Evolutionary conservation across 306 rosid genomes (phyloP).

Genomic region (Glycine tomentella): DNA sequence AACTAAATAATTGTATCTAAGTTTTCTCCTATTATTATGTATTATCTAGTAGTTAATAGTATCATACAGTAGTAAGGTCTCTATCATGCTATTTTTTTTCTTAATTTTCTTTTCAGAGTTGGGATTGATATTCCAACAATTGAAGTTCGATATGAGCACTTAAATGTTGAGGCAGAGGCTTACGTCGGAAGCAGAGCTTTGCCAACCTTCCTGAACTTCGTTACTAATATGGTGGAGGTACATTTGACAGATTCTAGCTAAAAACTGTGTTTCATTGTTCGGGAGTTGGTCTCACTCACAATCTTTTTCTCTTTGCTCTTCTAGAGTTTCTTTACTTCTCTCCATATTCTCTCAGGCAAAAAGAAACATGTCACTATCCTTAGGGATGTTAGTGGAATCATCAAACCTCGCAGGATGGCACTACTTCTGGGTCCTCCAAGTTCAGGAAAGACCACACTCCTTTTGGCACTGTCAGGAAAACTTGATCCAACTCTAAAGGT

Average conservation of each 20-base stretch:
- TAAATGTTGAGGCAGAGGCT: constrained; percentile 69
- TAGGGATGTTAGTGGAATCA: constrained; percentile 71
- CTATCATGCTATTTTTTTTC: too few species aligned
- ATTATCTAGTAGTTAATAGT: too few species aligned
- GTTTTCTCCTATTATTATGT: too few species aligned
- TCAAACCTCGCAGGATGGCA: constrained; percentile 85
- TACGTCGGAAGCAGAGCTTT: constrained; percentile 75
- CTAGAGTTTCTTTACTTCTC: constrained; percentile 51
- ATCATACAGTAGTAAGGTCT: background rate
- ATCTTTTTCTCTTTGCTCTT: background rate
- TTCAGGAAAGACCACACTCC: constrained; percentile 83
- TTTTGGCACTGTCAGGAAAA: constrained; percentile 81
- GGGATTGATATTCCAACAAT: constrained; percentile 71
- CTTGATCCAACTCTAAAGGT: constrained; percentile 72
- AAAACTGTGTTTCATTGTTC: constrained; percentile 11
- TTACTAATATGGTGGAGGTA: constrained; percentile 56
- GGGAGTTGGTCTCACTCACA: background rate
- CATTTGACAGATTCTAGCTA: background rate
- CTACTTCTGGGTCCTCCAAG: constrained; percentile 89
- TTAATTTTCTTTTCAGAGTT: constrained; percentile 54
- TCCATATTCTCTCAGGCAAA: constrained; percentile 50
- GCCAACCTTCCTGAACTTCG: constrained; percentile 62
- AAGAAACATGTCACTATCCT: constrained; percentile 62
- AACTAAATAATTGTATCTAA: too few species aligned
- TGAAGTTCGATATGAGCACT: constrained; percentile 76